Conservation (phyloP, 352 stramenopile species). For the Thraustotheca clavata region DNA sequence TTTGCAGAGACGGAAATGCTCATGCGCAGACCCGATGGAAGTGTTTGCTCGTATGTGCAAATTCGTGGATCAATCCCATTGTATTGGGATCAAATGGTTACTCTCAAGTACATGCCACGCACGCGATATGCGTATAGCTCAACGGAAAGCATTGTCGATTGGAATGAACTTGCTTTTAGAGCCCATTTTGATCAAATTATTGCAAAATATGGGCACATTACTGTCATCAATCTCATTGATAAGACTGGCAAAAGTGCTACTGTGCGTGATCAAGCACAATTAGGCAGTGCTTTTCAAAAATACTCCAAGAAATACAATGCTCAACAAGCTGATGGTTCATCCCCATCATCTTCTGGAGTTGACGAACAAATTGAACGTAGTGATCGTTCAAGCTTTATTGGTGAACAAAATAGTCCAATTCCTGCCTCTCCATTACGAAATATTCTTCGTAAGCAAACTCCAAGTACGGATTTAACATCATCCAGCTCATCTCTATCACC, state of each 20-base stretch:
- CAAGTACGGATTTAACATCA: neutral
- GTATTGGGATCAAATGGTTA: constrained; percentile 85
- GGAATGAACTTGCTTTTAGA: constrained; percentile 60
- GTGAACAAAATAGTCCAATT: neutral
- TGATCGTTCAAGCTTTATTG: constrained; percentile 16
- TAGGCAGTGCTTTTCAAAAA: constrained; percentile 82
- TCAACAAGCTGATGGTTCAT: constrained; percentile 39
- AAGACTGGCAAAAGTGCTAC: constrained; percentile 57
- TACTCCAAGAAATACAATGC: constrained; percentile 84
- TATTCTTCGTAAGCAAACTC: neutral
- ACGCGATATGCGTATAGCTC: constrained; percentile 56
- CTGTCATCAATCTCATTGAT: constrained; percentile 93
- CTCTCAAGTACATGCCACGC: constrained; percentile 90
- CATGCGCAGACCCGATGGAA: constrained; percentile 47
- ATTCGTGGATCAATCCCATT: constrained; percentile 93
- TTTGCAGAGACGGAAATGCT: constrained; percentile 94
- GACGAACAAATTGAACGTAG: constrained; percentile 39
- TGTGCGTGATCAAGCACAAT: constrained; percentile 79
- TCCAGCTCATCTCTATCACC: neutral
- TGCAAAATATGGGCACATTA: constrained; percentile 58
- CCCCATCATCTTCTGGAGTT: constrained; percentile 19
- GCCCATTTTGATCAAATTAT: constrained; percentile 65
- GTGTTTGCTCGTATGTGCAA: constrained; percentile 86
- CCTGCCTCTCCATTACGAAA: neutral
- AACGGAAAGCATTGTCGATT: constrained; percentile 59